Percentiles rank a stretch among this genome's conserved stretches.
Conservation (phyloP, 2,329 filamentous ascomycete species). For the Sclerotinia glacialis region DNA sequence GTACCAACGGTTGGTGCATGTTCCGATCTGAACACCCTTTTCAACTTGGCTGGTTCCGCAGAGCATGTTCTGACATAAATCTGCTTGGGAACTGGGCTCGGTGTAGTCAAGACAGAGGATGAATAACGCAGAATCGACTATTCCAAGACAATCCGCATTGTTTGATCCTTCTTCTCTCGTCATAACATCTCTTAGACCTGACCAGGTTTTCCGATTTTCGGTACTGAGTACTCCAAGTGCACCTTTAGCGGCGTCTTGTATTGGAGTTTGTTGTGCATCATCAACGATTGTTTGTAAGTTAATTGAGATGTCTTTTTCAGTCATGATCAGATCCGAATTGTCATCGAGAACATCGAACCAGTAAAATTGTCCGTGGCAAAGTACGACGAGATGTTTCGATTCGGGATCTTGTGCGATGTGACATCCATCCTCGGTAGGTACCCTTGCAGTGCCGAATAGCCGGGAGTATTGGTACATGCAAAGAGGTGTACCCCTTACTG, state of each 20-base stretch:
- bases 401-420: slow-evolving; percentile 91
- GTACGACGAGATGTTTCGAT: slow-evolving; percentile 89
- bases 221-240: slow-evolving; percentile 92
- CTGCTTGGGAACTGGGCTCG: slow-evolving; percentile 74
- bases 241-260: slow-evolving; percentile 92
- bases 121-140: slow-evolving; percentile 92
- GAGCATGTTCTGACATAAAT: slow-evolving; percentile 97
- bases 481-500: slow-evolving; percentile 74
- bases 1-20: slow-evolving; percentile 98
- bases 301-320: slow-evolving; percentile 84
- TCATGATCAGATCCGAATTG: slow-evolving; percentile 95
- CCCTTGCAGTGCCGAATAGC: slow-evolving; percentile 88
- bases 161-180: slow-evolving; percentile 84
- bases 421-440: slow-evolving; percentile 91
- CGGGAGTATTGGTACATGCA: slow-evolving; percentile 99
- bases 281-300: slow-evolving; percentile 91
- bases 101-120: slow-evolving; percentile 90
- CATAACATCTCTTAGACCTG: slow-evolving; percentile 81
- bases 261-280: slow-evolving; percentile 83
- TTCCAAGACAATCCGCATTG: slow-evolving; percentile 92
- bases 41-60: slow-evolving; percentile 91
- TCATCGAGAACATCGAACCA: slow-evolving; percentile 98
- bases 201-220: slow-evolving; percentile 96
- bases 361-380: slow-evolving; percentile 95
- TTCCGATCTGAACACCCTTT: slow-evolving; percentile 91